phyloP scores from a whole-genome alignment of 768 basidiomycete genomes.

The Lepiota venenata region DNA sequence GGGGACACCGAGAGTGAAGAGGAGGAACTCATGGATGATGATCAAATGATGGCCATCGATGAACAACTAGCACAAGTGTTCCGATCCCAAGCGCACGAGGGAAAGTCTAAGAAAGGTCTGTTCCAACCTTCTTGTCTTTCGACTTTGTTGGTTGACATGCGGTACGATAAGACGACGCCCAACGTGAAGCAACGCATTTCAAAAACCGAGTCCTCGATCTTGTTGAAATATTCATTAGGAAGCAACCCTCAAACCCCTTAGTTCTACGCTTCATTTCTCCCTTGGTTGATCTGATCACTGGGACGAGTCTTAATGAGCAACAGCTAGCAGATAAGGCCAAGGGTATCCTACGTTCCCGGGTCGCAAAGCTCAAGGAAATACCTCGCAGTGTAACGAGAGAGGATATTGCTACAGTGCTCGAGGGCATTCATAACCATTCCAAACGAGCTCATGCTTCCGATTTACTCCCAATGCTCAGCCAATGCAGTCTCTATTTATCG shows the following conservation, averaged over 20 bases:
- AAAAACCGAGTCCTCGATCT: slow-evolving; percentile 95
- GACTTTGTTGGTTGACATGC: not conserved
- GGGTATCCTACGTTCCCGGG: slow-evolving; percentile 70
- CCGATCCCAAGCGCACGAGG: slow-evolving; percentile 58
- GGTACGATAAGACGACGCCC: slow-evolving; percentile 51
- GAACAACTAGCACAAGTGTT: slow-evolving; percentile 89
- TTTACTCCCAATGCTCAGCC: slow-evolving; percentile 58
- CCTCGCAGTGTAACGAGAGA: slow-evolving; percentile 47
- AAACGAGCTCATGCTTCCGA: slow-evolving; percentile 62
- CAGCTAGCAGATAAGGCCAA: slow-evolving; percentile 89
- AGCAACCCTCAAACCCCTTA: slow-evolving; percentile 71
- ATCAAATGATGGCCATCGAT: slow-evolving; percentile 97
- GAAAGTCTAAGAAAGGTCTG: slow-evolving; percentile 65
- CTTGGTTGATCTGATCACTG: slow-evolving; percentile 69
- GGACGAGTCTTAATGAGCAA: slow-evolving; percentile 69
- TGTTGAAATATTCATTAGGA: slow-evolving; percentile 81
- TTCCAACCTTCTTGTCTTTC: not conserved
- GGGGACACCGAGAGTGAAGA: slow-evolving; percentile 57
- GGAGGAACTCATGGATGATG: slow-evolving; percentile 87
- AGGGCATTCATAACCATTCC: slow-evolving; percentile 69
- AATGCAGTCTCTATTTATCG: slow-evolving; percentile 68
- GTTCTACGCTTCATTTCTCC: slow-evolving; percentile 68
- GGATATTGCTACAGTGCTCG: slow-evolving; percentile 43
- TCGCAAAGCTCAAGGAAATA: slow-evolving; percentile 71
- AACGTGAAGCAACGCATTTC: slow-evolving; percentile 92